These are phyloP conservation scores for Eucalyptus tenuipes DNA, from an alignment of 345 rosid species.

Conservation along the genomic window DNA sequence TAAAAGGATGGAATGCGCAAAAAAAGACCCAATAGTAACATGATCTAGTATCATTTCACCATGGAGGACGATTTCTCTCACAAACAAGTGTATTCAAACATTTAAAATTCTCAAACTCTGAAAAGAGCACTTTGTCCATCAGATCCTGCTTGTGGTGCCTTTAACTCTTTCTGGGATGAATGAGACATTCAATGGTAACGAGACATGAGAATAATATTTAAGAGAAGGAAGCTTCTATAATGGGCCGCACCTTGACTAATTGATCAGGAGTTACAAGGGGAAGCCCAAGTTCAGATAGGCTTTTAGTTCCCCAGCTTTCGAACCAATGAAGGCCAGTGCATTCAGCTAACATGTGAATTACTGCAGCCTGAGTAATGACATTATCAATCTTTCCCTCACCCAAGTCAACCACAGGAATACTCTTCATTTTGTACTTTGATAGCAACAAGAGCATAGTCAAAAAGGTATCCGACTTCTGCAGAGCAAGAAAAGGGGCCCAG, in stretches of 20 bases:
- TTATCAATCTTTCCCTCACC: conserved; percentile 73
- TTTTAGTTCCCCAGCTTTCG: conserved; percentile 88
- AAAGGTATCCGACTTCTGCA: conserved; percentile 83
- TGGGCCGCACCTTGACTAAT: conserved; percentile 39
- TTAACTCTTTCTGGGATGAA: not conserved
- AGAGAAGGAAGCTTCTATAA: not conserved
- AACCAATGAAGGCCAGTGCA: conserved; percentile 94
- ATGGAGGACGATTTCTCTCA: not conserved
- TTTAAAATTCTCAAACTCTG: not conserved
- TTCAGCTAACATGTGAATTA: conserved; percentile 96
- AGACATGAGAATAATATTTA: not conserved
- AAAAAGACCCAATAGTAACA: not conserved
- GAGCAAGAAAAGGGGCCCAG: conserved; percentile 99
- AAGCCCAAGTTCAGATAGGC: conserved; percentile 80
- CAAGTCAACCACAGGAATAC: conserved; percentile 78
- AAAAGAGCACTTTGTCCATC: not conserved
- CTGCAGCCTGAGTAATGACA: conserved; percentile 87
- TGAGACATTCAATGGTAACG: not conserved
- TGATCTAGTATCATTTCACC: not conserved
- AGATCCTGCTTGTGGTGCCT: not conserved
- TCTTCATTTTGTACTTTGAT: conserved; percentile 98
- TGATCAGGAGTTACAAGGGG: conserved; percentile 43
- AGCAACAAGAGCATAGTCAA: conserved; percentile 89
- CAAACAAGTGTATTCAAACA: not conserved
- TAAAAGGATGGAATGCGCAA: not conserved